Evolutionary conservation across 371 early-diverging fungal genomes (phyloP), one percentile per base, ranked within the genome.

Genomic region (Lichtheimia corymbifera): DNA sequence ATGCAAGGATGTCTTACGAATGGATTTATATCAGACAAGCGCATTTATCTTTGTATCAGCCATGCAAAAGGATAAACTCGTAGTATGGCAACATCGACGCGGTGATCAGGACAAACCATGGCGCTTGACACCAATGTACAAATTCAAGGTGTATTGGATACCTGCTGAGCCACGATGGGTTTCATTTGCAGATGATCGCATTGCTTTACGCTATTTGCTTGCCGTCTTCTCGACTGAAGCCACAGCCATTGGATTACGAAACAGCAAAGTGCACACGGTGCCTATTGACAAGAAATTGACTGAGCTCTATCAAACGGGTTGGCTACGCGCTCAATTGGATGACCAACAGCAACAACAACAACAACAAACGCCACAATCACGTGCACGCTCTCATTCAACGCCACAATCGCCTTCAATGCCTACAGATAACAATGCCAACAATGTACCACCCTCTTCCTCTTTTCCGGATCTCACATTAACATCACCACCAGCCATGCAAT

Each of bases 111-210:
- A 55, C 4, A 15, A 40, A 18, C 60, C n/a, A 47, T 12, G 61
- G 5, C 62, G 64, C 0, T 28, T 64, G 27, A 51, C 63, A 14
- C 70, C 70, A 1, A 74, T 76, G 61, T 63, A 57, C 25, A 52
- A 71, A 9, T 61, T 76, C 55, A 74, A 75, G 35, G 73, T 63
- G 0, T 80, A 73, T 54, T 80, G 80, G 80, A 71, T 80, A 7
- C 80, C 80, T 3, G 53, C 67, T 0, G 75, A 77, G 53, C 68
- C 80, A 20, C 66, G 59, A 5, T 56, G 56, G 11, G 62, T 80
- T 41, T 64, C 77, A 0, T 76, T 80, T 68, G 80, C 80, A 14
- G 80, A 80, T 28, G 80, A 80, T 55, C 59, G 80, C 2, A 56
- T 62, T 25, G 71, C 75, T 1, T 42, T 80, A 14, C 61, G 72